Base-by-base conservation (phyloP, 495 filamentous ascomycete genomes). In the Penicillium mononematosum region DNA sequence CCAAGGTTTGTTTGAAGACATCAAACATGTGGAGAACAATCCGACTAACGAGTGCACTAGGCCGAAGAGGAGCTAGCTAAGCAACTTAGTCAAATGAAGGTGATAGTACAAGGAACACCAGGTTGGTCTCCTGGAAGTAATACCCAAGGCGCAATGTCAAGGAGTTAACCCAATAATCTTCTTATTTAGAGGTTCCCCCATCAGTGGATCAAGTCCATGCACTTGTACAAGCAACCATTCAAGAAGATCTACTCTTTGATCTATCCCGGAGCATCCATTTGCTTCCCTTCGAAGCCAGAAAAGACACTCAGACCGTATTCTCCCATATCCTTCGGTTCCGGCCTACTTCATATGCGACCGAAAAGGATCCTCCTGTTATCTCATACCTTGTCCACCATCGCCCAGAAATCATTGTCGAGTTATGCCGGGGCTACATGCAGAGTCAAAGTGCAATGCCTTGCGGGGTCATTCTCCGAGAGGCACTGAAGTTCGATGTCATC, bases 401-500 rank as follows among this genome's bases (percentile, higher is more conserved):
- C 50, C 92, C 94, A 1, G 91, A 96, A 63, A 85, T 96, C 16
- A 81, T 98, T 41, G 77, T 96, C 47, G 89, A 91, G 45, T 72
- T 99, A 54, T 97, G 96, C 69, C 85, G 87, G 44, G 92, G 92
- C 25, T 99, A 98, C 66, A 86, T 90, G 53, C 80, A 91, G 66
- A 86, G 88, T 60, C 91, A 98, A 68, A 96, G 92, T 74, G 91
- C 93, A 4, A 92, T 94, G 68, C 90, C 89, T 10, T 96, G 92
- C 58, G 95, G 95, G 20, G 89, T 88, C 2, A 90, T 98, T 3
- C 77, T 99, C 46, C 82, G 92, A 42, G 95, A 99, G 70, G 88
- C 93, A 2, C 78, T 99, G 49, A 98, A 97, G 71, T 89, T 88
- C 67, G 92, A 98, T 66, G 83, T 87, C 9, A 86, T 96, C 8